Evolutionary conservation across 345 rosid species (phyloP), one percentile per base, ranked within the genome.

Genomic region (Aegle marmelos): DNA sequence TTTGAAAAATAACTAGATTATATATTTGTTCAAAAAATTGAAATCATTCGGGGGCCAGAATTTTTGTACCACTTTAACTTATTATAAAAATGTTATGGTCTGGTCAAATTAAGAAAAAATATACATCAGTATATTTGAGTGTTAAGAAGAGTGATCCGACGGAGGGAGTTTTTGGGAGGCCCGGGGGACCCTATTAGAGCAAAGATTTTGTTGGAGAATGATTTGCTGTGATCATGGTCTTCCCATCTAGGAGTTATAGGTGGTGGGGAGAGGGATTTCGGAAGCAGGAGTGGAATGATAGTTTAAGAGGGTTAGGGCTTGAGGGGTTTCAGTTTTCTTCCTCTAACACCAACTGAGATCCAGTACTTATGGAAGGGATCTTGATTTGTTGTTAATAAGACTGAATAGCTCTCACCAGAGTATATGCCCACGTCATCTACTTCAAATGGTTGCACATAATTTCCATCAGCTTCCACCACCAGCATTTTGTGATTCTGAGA

Each of bases 401-500:
- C 86, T 0, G 99, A 95, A 88, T 93, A 95, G 81, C 83, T 92
- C 64, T 95, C 94, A 61, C 99, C 99, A 13, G 94, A 92, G 41
- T 93, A 91, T 33, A 93, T 85, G 82, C 90, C 93, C 58, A 95
- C 27, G 39, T 90, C 88, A 6, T 87, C 80, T 1, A 86, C 87
- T 21, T 39, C n/a, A 56, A 93, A 93, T 34, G 94, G 97, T 34
- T 88, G 79, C 4, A 95, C 82, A 69, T 92, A 88, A 74, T 95
- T 92, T n/a, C 93, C 98, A 85, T 95, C 98, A 0, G 97, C 98
- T 82, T 93, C 98, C 25, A 95, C 97, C 74, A 91, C 98, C 39
- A 80, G 17, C 85, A 95, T 86, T 56, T 79, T 92, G 84, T 95
- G 98, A 77, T 81, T 79, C 98, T 93, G 78, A 34, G 61, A 4